phyloP scores from a whole-genome alignment of 768 basidiomycete genomes.

The Suillus cothurnatus region DNA sequence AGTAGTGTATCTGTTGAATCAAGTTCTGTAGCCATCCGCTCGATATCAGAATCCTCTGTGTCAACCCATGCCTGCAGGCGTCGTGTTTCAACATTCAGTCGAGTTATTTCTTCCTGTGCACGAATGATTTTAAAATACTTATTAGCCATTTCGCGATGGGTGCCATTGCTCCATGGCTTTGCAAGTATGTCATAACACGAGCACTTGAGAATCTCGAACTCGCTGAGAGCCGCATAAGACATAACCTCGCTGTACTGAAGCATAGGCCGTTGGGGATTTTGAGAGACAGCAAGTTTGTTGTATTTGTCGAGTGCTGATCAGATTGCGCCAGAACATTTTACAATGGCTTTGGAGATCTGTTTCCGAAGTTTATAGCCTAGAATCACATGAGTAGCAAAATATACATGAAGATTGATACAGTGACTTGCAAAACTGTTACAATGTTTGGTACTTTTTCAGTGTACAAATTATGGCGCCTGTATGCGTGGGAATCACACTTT shows the following conservation, averaged over 20 bases:
- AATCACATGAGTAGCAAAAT: not conserved
- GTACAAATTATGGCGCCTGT: too few relatives aligned
- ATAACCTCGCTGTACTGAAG: constrained; percentile 25
- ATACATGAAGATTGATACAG: not conserved
- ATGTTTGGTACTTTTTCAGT: too few relatives aligned
- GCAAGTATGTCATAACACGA: constrained; percentile 31
- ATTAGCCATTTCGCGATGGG: constrained; percentile 18
- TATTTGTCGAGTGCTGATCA: constrained; percentile 32
- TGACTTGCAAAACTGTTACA: too few relatives aligned
- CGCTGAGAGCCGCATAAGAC: constrained; percentile 22
- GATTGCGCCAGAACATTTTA: constrained; percentile 34
- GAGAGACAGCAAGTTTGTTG: constrained; percentile 28
- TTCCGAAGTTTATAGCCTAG: constrained; percentile 31
- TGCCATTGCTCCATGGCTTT: constrained; percentile 25
- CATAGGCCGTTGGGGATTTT: constrained; percentile 12
- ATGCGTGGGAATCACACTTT: too few relatives aligned
- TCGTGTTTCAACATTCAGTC: constrained; percentile 27
- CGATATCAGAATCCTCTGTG: constrained; percentile 19
- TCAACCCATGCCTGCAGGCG: constrained; percentile 20
- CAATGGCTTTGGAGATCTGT: constrained; percentile 37
- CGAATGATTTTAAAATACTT: constrained; percentile 26
- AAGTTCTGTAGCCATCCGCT: constrained; percentile 1
- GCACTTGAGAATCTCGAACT: constrained; percentile 37
- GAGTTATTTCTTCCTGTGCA: constrained; percentile 29
- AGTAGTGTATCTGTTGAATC: not conserved